These are phyloP conservation scores for Tetrahymena elliotti DNA, from an alignment of 73 alveolate species.

Conservation along the genomic window DNA sequence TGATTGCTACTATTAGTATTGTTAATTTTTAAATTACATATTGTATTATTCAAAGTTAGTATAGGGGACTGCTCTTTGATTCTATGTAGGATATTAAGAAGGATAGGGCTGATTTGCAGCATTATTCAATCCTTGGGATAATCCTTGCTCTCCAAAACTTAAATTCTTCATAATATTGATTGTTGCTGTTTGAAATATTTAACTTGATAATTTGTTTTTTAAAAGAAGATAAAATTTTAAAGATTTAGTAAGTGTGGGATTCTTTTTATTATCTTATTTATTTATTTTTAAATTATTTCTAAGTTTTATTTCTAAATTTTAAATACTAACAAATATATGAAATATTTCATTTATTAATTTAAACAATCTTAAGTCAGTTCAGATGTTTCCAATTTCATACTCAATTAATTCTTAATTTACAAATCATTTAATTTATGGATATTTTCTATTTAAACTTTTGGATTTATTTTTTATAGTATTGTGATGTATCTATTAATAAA, in stretches of 20 bases:
- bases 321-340: background rate
- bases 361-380: background rate
- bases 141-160: background rate
- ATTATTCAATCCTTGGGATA: background rate
- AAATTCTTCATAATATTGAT: background rate
- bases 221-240: background rate
- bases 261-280: background rate
- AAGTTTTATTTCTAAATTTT: background rate
- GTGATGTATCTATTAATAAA: too few relatives aligned
- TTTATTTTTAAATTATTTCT: background rate
- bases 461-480: background rate
- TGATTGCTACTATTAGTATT: background rate
- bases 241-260: background rate
- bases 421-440: background rate
- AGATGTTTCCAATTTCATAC: background rate
- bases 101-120: background rate
- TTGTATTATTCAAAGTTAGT: background rate
- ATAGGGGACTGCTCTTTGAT: background rate
- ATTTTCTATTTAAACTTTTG: background rate
- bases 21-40: background rate
- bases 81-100: background rate
- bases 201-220: background rate
- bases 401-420: too few relatives aligned
- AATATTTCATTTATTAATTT: background rate
- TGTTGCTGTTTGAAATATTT: background rate